A percentile compares a stretch with the other conserved stretches of the same genome.
These are phyloP conservation scores for Fusarium albosuccineum DNA, from an alignment of 2,329 filamentous ascomycete species.

Conservation along the genomic window DNA sequence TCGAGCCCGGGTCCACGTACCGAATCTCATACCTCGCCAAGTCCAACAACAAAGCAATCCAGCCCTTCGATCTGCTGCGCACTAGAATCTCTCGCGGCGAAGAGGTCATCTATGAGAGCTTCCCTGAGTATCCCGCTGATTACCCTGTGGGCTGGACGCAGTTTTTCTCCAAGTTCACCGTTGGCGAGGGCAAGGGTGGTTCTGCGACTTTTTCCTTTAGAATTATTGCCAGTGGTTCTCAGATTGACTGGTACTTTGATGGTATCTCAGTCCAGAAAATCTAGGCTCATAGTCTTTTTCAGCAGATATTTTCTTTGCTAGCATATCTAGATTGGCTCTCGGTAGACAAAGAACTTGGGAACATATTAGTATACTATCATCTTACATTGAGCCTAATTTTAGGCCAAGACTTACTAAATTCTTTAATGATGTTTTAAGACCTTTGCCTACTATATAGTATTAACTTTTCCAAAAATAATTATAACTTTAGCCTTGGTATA, in stretches of 20 bases:
- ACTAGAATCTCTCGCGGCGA: neutral
- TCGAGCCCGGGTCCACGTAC: neutral
- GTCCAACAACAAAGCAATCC: slow-evolving; percentile 3
- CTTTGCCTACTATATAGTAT: too few species aligned
- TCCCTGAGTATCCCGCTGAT: slow-evolving; percentile 1
- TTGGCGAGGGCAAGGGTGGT: neutral
- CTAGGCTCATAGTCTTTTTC: too few species aligned
- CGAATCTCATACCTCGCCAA: slow-evolving; percentile 4
- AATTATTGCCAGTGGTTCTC: neutral
- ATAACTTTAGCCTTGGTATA: too few species aligned
- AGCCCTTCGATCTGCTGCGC: slow-evolving; percentile 1
- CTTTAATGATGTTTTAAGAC: too few species aligned
- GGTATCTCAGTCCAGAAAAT: neutral
- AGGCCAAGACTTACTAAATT: too few species aligned
- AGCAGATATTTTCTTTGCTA: too few species aligned
- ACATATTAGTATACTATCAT: too few species aligned
- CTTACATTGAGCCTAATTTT: too few species aligned
- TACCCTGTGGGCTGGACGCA: neutral
- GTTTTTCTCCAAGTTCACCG: neutral
- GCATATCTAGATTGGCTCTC: too few species aligned
- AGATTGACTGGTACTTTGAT: slow-evolving; percentile 6
- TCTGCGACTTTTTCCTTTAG: neutral
- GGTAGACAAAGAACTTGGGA: too few species aligned
- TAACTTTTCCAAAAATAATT: too few species aligned
- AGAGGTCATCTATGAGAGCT: neutral